Evolutionary conservation across 495 filamentous ascomycete genomes (phyloP), one percentile per base, ranked within the genome.

Genomic region (Pyronema omphalodes): DNA sequence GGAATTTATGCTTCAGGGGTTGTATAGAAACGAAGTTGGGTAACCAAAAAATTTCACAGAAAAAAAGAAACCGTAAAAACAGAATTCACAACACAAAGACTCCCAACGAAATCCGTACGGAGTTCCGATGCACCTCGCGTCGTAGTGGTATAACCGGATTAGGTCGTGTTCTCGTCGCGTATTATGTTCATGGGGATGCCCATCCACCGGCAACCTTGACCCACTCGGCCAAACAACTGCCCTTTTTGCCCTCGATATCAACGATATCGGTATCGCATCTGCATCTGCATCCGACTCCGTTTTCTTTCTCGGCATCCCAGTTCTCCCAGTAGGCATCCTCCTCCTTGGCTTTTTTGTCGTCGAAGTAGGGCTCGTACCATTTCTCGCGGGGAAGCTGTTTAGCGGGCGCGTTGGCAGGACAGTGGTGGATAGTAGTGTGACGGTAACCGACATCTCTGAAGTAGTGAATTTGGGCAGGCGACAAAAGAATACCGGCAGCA

Each of bases 381-480:
- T 86, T 86, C 47, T 80, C 74, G 50, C 86, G 78, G 14, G 84
- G 76, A 35, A 94, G 73, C 68, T 99, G 91, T 11, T 85, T 82
- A 15, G 84, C 81, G 4, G 88, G 91, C 9, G 93, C 93, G 67
- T 99, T 99, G 49, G 88, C 87, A 0, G 91, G 91, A 67, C 91
- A 98, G 71, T 98, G 91, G 69, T 96, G 91, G 67, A 98, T 98
- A 15, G 91, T 98, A 14, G 91, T 98, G 68, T 98, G 91, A 57
- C 91, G 80, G 69, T 98, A 98, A 50, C 91, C 91, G 71, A 98
- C 93, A 66, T 98, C 91, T 61, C 91, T 88, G 84, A 98, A 98
- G 70, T 98, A 98, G 67, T 98, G 91, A 60, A 99, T 88, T 65
- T 96, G 87, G 44, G 70, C 66, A 15, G 86, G 83, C 3, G 77